These are phyloP conservation scores for Nakazawaea ishiwadae DNA, from an alignment of 805 yeast genomes.

Conservation along the genomic window DNA sequence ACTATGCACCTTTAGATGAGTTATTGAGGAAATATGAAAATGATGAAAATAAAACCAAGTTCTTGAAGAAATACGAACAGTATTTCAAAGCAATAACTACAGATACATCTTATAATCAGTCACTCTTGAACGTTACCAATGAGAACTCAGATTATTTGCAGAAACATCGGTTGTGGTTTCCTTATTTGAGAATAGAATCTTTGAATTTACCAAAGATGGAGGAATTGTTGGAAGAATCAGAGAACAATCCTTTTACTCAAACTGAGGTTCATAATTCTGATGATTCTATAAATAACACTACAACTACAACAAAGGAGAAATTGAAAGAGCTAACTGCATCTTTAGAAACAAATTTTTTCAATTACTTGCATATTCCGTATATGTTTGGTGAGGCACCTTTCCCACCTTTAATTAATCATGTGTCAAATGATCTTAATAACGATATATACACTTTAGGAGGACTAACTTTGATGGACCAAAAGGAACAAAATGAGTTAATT, in stretches of 20 bases:
- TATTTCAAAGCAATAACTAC: conserved; percentile 12
- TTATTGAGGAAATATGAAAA: conserved; percentile 8
- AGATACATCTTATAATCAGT: conserved; percentile 4
- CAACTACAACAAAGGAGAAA: conserved; percentile 9
- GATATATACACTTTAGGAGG: conserved; percentile 45
- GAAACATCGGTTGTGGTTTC: conserved; percentile 13
- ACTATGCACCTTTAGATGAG: conserved; percentile 12
- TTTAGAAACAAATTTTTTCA: conserved; percentile 14
- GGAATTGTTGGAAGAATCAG: conserved; percentile 1
- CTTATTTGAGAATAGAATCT: conserved; percentile 9
- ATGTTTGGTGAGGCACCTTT: conserved; percentile 33
- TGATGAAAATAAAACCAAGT: conserved; percentile 8
- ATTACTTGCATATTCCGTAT: conserved; percentile 26
- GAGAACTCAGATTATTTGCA: conserved; percentile 5
- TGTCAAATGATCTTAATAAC: conserved; percentile 32
- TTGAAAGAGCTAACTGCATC: conserved; percentile 8
- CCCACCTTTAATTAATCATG: conserved; percentile 40
- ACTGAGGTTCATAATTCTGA: neutral
- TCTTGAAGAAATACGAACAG: conserved; percentile 9
- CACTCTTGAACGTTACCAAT: conserved; percentile 4
- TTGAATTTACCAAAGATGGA: conserved; percentile 7
- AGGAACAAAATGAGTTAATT: conserved; percentile 21
- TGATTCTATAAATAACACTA: conserved; percentile 3
- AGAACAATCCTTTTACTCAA: neutral
- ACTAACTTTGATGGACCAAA: conserved; percentile 18